Evolutionary conservation across 1,284 basidiomycete genomes (phyloP).

Genomic region (Austroboletus novae-zelandiae): DNA sequence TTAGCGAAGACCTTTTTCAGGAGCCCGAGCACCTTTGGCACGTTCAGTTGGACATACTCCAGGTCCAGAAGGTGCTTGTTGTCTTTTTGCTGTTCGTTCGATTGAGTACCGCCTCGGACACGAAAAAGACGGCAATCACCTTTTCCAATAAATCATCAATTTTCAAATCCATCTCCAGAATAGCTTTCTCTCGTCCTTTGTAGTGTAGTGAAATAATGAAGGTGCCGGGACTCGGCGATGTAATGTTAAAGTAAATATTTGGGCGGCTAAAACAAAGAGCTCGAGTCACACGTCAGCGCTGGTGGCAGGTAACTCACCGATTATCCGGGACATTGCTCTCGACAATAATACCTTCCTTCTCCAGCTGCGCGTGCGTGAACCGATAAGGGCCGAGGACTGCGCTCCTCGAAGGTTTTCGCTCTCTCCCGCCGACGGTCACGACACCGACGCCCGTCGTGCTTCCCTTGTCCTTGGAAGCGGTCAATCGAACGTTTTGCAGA

Average conservation of each 20-base stretch:
- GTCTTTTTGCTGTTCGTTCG: conserved; percentile 84
- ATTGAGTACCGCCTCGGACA: conserved; percentile 12
- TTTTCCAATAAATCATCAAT: conserved; percentile 98
- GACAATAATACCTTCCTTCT: conserved; percentile 99
- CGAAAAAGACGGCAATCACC: conserved; percentile 42
- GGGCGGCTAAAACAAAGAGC: conserved; percentile 63
- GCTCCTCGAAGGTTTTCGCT: conserved; percentile 88
- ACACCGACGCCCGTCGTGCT: conserved; percentile 88
- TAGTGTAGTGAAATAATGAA: conserved; percentile 99
- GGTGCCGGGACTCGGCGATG: conserved; percentile 94
- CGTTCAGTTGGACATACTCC: conserved; percentile 97
- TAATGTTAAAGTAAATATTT: conserved; percentile 99
- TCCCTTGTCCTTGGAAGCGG: conserved; percentile 83
- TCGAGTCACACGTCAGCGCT: conserved; percentile 2
- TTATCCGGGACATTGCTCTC: conserved; percentile 99
- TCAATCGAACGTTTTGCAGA: conserved; percentile 94
- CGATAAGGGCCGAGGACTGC: conserved; percentile 91
- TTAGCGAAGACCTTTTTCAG: conserved; percentile 91
- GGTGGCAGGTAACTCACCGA: conserved; percentile 53
- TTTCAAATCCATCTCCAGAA: conserved; percentile 99
- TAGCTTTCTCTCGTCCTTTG: conserved; percentile 98
- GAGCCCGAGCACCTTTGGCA: conserved; percentile 89
- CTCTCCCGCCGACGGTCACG: conserved; percentile 93
- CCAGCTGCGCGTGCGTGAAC: conserved; percentile 96
- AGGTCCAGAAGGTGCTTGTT: conserved; percentile 94